Base-by-base conservation (phyloP, 345 rosid species). In the Hibiscus mutabilis region DNA sequence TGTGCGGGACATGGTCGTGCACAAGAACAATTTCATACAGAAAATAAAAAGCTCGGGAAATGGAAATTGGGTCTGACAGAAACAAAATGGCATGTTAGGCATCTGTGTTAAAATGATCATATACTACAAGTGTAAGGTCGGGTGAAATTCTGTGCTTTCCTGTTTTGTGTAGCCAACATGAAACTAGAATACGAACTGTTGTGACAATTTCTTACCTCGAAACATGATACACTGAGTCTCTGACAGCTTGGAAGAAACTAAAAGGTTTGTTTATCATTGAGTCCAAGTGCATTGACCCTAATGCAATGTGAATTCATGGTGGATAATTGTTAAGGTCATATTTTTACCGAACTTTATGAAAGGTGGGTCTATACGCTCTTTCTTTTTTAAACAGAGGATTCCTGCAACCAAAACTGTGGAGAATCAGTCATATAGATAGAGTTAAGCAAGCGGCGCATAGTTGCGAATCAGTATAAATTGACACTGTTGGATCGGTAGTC, bases 101-200 rank as follows among this genome's bases (percentile, higher is more conserved):
- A 64, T 59, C 68, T 37, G 24, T 16, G 24, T 69, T 58, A 55
- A n/a, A 29, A 49, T 14, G 24, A 61, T 66, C 16, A 21, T 59
- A 62, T 49, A 9, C 22, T 27, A 5, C 16, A 61, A 18, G 33
- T 40, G 77, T 73, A 46, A 77, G 76, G 79, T 59, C 81, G 37
- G 71, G 33, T 75, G 73, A 63, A 72, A n/a, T 68, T 71, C 27
- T 7, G 29, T 68, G 70, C 73, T 21, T 51, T 10, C 63, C 66
- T 42, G 69, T 64, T 75, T 71, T 67, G 16, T 70, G 60, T 67
- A 77, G 33, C 78, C 42, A 71, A 79, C 84, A 74, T 59, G 74
- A 76, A 72, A 73, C 80, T 72, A 80, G 29, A 60, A 69, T 66
- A 75, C 65, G 58, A 80, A 56, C 27, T 22, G 18, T 8, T 71